Conservation (phyloP, 2,329 filamentous ascomycete genomes). For the Phialophora expanda region DNA sequence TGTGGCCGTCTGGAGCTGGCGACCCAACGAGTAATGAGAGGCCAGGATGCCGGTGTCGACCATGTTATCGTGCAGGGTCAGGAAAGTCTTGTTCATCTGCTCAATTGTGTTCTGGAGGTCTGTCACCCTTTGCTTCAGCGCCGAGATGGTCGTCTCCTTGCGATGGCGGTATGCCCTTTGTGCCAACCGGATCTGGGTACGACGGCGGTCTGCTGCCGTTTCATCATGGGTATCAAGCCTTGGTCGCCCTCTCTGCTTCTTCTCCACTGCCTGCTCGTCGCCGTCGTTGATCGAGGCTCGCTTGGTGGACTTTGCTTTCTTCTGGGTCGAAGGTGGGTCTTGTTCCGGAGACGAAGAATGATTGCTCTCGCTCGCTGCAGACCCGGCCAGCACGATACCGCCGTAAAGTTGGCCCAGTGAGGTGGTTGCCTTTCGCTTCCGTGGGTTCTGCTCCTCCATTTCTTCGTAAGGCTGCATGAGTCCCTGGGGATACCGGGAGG, state of each 20-base stretch:
- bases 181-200: conserved; percentile 85
- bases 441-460: conserved; percentile 13
- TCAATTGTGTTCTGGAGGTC: conserved; percentile 72
- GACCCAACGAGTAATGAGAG: conserved; percentile 28
- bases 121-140: conserved; percentile 71
- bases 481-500: conserved; percentile 32
- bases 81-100: conserved; percentile 74
- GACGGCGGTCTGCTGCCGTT: conserved; percentile 77
- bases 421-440: conserved; percentile 29
- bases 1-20: conserved; percentile 31
- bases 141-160: conserved; percentile 80
- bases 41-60: conserved; percentile 43
- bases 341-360: conserved; percentile 28
- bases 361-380: conserved; percentile 17
- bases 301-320: conserved; percentile 29
- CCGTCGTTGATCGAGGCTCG: conserved; percentile 19
- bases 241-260: conserved; percentile 68
- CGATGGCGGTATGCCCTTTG: conserved; percentile 82
- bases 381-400: conserved; percentile 17
- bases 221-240: conserved; percentile 77
- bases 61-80: conserved; percentile 68
- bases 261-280: conserved; percentile 27
- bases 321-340: conserved; percentile 17
- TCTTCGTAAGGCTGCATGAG: conserved; percentile 33
- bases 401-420: conserved; percentile 27